Evolutionary conservation across 2,329 filamentous ascomycete species (phyloP), one percentile per base, ranked within the genome.

Genomic region (Eutypella sp.): DNA sequence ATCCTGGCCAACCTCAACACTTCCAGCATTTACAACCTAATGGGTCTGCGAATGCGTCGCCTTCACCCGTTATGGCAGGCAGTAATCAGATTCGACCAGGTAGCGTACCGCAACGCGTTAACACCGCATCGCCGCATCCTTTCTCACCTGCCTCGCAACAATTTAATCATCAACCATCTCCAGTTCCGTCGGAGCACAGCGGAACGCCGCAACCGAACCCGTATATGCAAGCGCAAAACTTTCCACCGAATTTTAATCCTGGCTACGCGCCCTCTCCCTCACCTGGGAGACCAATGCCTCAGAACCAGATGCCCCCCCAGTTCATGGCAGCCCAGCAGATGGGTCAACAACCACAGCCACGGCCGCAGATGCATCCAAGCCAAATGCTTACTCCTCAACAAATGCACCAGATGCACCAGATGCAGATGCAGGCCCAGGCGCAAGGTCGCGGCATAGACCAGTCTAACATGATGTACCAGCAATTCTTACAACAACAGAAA

Each of bases 51-150:
- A 93, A 90, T 65, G 86, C 89, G 50, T 96, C 89, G 33, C 92
- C 92, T 10, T 97, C 93, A 6, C 93, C 93, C 23, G 92, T 95
- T 51, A 90, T 96, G 81, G 81, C 60, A 7, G 62, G 82, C 50
- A n/a, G n/a, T n/a, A 90, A 85, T 62, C 91, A 95, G 59, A 73
- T 84, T 63, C 80, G 82, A 51, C 78, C 83, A 27, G 81, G 87
- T 60, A 78, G 78, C 57, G 82, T 86, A 13, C 84, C 85, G 33
- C 87, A 90, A 62, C 76, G 90, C 60, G 89, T 97, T 66, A 86
- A 90, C 54, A 96, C 92, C 39, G 86, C 89, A 37, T 97, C 93
- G 25, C 92, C 93, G 3, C 92, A 93, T 66, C 89, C 89, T 1
- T 96, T 95, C 64, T 91, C 87, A 2, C 87, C 87, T 15, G 83